phyloP scores from a whole-genome alignment of 1,139 yeast species.

The Saccharomyces uvarum region DNA sequence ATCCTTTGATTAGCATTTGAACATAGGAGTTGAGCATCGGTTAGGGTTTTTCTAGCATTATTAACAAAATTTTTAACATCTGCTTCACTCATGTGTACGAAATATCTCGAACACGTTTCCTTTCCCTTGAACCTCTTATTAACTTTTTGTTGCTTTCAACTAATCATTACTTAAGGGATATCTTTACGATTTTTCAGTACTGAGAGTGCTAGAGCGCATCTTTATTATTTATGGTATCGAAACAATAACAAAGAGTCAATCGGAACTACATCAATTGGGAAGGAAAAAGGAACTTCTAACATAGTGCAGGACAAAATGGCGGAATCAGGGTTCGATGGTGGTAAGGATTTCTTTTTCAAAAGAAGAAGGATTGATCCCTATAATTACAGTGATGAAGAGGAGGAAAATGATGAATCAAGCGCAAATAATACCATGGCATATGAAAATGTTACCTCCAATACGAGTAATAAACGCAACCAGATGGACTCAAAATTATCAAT shows the following conservation, averaged over 20 bases:
- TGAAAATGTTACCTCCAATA: background rate
- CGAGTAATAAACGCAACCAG: background rate
- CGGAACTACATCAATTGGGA: background rate
- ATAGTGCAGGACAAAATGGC: background rate
- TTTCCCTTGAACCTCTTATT: background rate
- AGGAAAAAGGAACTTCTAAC: background rate
- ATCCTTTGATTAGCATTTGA: constrained; percentile 32
- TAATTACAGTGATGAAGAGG: constrained; percentile 11
- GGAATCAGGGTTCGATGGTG: background rate
- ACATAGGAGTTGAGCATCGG: constrained; percentile 34
- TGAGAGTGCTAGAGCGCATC: background rate
- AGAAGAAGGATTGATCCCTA: constrained; percentile 8
- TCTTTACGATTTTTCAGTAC: background rate
- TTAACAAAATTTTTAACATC: constrained; percentile 26
- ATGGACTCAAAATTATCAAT: constrained; percentile 10
- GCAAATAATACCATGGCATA: background rate
- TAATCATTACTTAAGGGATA: background rate
- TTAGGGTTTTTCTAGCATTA: constrained; percentile 33
- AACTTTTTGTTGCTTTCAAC: background rate
- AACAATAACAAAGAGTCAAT: background rate
- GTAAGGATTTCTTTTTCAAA: constrained; percentile 1
- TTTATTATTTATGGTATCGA: background rate
- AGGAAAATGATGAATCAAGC: constrained; percentile 6
- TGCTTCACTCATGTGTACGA: constrained; percentile 8
- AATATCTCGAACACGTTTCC: background rate